Evolutionary conservation across 2,329 filamentous ascomycete genomes (phyloP).

Genomic region (Aspergillus chevalieri): DNA sequence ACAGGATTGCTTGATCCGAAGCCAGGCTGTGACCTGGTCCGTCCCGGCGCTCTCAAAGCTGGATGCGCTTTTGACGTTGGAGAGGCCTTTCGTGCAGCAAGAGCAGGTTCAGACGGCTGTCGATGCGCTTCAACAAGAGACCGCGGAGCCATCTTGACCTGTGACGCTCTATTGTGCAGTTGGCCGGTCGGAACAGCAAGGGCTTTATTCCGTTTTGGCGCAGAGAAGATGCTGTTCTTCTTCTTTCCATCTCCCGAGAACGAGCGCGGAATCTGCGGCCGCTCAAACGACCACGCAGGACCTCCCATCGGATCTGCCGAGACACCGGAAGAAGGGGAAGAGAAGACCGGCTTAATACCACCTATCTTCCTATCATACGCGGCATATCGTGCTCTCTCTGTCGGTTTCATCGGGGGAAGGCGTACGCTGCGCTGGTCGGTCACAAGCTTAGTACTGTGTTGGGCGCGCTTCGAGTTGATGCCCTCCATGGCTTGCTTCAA

Average conservation of each 20-base stretch:
- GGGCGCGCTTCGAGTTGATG: constrained; percentile 53
- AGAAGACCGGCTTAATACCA: constrained; percentile 20
- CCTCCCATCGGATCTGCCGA: constrained; percentile 10
- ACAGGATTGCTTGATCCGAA: not conserved
- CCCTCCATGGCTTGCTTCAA: constrained; percentile 54
- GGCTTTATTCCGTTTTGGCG: constrained; percentile 29
- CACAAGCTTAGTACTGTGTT: constrained; percentile 54
- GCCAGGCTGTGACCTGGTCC: not conserved
- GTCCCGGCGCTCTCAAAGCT: constrained; percentile 7
- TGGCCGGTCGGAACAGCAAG: constrained; percentile 37
- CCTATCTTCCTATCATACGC: constrained; percentile 28
- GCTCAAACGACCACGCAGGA: constrained; percentile 18
- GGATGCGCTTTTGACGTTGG: constrained; percentile 13
- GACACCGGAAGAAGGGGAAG: constrained; percentile 4
- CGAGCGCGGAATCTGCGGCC: constrained; percentile 15
- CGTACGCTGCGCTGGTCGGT: constrained; percentile 30
- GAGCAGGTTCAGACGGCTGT: constrained; percentile 16
- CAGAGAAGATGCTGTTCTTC: constrained; percentile 29
- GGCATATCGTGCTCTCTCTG: constrained; percentile 24
- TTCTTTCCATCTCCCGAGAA: constrained; percentile 14
- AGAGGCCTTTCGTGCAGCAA: constrained; percentile 8
- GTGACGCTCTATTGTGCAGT: constrained; percentile 32
- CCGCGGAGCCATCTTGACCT: constrained; percentile 34
- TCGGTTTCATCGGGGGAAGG: constrained; percentile 26
- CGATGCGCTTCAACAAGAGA: constrained; percentile 39